Conservation (phyloP, 23 red algal species). For the Gracilariopsis chorda region DNA sequence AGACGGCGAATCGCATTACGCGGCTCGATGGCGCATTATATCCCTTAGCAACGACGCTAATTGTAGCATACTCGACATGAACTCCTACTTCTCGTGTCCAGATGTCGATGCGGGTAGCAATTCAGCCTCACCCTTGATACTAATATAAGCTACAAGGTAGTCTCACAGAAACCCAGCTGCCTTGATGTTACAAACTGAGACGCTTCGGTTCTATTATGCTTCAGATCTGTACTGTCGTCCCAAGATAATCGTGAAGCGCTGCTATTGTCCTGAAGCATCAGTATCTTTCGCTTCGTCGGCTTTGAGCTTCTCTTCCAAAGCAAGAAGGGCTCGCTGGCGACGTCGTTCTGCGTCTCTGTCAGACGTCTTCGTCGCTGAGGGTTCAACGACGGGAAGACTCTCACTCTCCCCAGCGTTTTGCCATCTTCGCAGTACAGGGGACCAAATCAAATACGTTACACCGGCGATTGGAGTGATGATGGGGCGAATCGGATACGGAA, state of each 20-base stretch:
- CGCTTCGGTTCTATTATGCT: background rate
- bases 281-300: background rate
- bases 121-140: no score
- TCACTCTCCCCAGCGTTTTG: background rate
- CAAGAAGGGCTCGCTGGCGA: slow-evolving; percentile 36
- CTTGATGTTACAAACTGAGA: background rate
- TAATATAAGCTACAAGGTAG: no score
- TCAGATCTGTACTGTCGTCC: background rate
- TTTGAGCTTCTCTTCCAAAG: slow-evolving; percentile 38
- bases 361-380: background rate
- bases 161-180: background rate
- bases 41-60: no score
- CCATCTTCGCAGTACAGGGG: background rate
- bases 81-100: no score
- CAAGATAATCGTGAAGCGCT: background rate
- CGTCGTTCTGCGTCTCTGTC: slow-evolving; percentile 39
- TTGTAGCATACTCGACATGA: no score
- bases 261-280: no score
- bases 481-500: slow-evolving; percentile 3
- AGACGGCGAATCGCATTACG: no score
- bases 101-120: no score
- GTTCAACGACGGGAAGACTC: background rate
- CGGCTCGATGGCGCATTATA: no score
- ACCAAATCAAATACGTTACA: background rate
- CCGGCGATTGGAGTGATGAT: slow-evolving; percentile 22